phyloP scores from a whole-genome alignment of 228 moss, liverwort and hornwort genomes.

The Sphagnum fallax region DNA sequence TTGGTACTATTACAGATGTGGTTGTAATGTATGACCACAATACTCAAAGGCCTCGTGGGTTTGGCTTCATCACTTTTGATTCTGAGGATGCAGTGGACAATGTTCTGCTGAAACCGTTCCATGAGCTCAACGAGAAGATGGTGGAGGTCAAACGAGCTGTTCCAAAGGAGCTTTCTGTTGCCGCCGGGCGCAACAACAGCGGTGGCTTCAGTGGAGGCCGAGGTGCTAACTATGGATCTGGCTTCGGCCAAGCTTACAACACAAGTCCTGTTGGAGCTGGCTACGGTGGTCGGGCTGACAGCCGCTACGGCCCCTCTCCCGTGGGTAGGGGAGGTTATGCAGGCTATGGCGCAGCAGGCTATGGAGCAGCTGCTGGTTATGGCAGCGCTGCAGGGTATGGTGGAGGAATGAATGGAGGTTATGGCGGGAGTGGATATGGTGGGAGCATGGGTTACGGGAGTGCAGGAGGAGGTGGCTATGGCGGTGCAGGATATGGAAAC shows the following conservation, averaged over 20 bases:
- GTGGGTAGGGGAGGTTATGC: conserved; percentile 71
- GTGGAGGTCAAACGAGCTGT: conserved; percentile 98
- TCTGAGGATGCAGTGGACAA: conserved; percentile 99
- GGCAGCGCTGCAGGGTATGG: conserved; percentile 75
- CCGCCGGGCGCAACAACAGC: conserved; percentile 56
- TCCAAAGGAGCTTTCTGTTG: conserved; percentile 83
- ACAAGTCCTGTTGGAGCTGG: conserved; percentile 49
- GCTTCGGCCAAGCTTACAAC: conserved; percentile 68
- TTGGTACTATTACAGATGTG: conserved; percentile 97
- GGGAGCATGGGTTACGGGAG: conserved; percentile 69
- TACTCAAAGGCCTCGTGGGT: conserved; percentile 96
- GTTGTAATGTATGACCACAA: conserved; percentile 99
- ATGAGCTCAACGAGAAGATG: conserved; percentile 99
- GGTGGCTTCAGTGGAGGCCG: conserved; percentile 38
- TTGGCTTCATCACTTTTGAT: conserved; percentile 98
- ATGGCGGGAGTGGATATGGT: conserved; percentile 90
- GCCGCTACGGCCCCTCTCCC: conserved; percentile 62
- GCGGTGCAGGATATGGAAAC: conserved; percentile 70
- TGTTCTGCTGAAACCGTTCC: conserved; percentile 93
- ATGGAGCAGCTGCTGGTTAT: conserved; percentile 52
- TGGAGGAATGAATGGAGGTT: conserved; percentile 82
- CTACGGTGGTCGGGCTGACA: conserved; percentile 69
- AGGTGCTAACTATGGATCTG: conserved; percentile 58
- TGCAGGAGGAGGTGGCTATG: conserved; percentile 64
- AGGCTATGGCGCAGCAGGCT: conserved; percentile 55